A percentile compares a stretch with the other conserved stretches of the same genome.
These are phyloP conservation scores for Aspergillus unguis DNA, from an alignment of 2,329 filamentous ascomycete species.

Conservation along the genomic window DNA sequence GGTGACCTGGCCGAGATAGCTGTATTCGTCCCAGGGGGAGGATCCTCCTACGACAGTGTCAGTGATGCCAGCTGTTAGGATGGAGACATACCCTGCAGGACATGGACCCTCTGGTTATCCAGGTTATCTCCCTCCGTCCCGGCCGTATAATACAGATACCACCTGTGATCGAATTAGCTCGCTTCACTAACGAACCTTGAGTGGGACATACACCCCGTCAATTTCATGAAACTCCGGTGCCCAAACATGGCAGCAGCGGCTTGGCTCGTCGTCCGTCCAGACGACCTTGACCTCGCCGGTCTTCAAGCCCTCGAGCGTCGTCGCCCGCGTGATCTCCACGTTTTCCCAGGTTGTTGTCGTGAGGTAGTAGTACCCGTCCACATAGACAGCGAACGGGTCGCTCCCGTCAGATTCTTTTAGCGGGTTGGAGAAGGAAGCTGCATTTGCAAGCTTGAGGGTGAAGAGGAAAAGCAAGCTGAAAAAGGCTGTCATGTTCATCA, in stretches of 20 bases:
- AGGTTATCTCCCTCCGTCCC: conserved; percentile 23
- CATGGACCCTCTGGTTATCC: conserved; percentile 51
- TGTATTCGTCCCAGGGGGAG: conserved; percentile 52
- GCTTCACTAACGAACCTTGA: neutral
- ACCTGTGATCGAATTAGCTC: neutral
- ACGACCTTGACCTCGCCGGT: conserved; percentile 51
- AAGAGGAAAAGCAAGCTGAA: neutral
- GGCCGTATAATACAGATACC: conserved; percentile 11
- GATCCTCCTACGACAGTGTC: conserved; percentile 41
- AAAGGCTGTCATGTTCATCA: neutral
- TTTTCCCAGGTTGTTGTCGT: conserved; percentile 57
- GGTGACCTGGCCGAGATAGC: conserved; percentile 49
- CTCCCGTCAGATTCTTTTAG: conserved; percentile 43
- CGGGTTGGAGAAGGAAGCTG: neutral
- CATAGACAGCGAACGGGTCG: conserved; percentile 54
- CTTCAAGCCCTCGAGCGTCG: conserved; percentile 55
- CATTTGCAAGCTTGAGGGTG: neutral
- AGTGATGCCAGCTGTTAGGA: neutral
- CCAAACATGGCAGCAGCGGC: conserved; percentile 56
- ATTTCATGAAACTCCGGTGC: conserved; percentile 56
- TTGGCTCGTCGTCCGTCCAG: conserved; percentile 48
- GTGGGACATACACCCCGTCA: conserved; percentile 24
- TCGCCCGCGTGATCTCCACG: conserved; percentile 54
- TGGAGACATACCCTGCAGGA: conserved; percentile 45
- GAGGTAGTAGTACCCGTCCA: conserved; percentile 56